These are phyloP conservation scores for Sphenostylis stenocarpa DNA, from an alignment of 306 rosid species.

Conservation along the genomic window DNA sequence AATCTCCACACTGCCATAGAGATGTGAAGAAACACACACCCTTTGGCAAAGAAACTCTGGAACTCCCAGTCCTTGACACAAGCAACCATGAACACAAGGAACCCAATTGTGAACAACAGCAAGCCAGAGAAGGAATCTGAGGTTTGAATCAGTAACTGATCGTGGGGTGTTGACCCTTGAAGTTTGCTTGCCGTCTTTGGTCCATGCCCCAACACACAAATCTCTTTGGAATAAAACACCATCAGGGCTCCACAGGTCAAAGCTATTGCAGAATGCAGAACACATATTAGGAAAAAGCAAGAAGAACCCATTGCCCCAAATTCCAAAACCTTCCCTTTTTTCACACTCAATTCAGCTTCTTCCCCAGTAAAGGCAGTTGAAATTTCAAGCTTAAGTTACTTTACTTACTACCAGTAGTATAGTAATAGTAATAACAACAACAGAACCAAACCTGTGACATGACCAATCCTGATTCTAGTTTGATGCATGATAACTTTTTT, in stretches of 20 bases:
- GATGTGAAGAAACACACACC: conserved; percentile 77
- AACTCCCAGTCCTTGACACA: conserved; percentile 81
- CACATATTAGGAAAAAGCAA: conserved; percentile 62
- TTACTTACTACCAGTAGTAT: neutral
- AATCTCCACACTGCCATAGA: conserved; percentile 90
- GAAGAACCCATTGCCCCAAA: conserved; percentile 55
- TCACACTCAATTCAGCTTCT: neutral
- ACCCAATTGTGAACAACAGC: conserved; percentile 70
- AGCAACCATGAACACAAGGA: conserved; percentile 76
- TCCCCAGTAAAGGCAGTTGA: conserved; percentile 1
- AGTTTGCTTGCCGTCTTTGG: conserved; percentile 67
- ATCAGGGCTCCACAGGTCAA: conserved; percentile 72
- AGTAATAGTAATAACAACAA: neutral
- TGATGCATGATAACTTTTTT: conserved; percentile 8
- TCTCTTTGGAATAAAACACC: conserved; percentile 71
- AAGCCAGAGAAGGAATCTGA: conserved; percentile 89
- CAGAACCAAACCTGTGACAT: neutral
- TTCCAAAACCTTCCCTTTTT: neutral
- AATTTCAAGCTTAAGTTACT: neutral
- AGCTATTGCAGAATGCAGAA: conserved; percentile 78
- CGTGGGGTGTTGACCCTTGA: conserved; percentile 88
- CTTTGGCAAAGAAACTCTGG: conserved; percentile 90
- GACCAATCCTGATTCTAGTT: conserved; percentile 12
- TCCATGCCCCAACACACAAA: conserved; percentile 70
- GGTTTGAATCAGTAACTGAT: conserved; percentile 69